Evolutionary conservation across 2,329 filamentous ascomycete species (phyloP), one percentile per base, ranked within the genome.

Genomic region (Colletotrichum scovillei): DNA sequence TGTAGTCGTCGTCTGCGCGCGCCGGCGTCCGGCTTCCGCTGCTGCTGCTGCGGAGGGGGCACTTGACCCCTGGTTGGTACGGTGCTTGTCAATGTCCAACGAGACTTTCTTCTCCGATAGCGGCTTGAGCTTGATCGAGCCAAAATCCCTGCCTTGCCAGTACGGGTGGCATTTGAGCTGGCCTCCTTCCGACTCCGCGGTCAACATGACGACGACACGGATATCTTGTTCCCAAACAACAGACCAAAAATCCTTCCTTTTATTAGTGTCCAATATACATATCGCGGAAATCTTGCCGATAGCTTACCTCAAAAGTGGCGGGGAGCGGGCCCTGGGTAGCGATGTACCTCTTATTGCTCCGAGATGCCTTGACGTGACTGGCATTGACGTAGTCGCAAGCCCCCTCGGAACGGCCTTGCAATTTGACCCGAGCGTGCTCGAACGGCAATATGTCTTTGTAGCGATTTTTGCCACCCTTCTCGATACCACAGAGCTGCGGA

Each of bases 401-500:
- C 14, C 92, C 92, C 1, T 88, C 85, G 0, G 89, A 85, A 46
- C 92, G 90, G 55, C 91, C 90, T 76, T 93, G 88, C 59, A 99
- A 84, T 76, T 91, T 95, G 67, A 99, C 97, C 72, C 97, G 88
- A 3, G 95, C 92, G 82, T 99, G 97, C 79, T 98, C 96, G 80
- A 97, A 99, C 0, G 97, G 97, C 84, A 97, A 92, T 69, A 98
- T 98, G 77, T 98, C 97, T 85, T 98, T 98, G 86, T 99, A 99
- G 9, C 97, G 91, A 78, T 99, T 99, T 86, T 98, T 98, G 22
- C 88, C 91, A 8, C 97, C 97, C 81, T 98, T 97, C 79, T 99
- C 97, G 35, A 99, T 93, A 8, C 97, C 97, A 0, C 94, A 97
- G 64, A 99, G 91, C 77, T 94, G 93, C 11, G 76, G 76, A 9